Percentiles rank a stretch among this genome's conserved stretches.
These are phyloP conservation scores for Prunus salicina DNA, from an alignment of 306 rosid species.

Conservation along the genomic window DNA sequence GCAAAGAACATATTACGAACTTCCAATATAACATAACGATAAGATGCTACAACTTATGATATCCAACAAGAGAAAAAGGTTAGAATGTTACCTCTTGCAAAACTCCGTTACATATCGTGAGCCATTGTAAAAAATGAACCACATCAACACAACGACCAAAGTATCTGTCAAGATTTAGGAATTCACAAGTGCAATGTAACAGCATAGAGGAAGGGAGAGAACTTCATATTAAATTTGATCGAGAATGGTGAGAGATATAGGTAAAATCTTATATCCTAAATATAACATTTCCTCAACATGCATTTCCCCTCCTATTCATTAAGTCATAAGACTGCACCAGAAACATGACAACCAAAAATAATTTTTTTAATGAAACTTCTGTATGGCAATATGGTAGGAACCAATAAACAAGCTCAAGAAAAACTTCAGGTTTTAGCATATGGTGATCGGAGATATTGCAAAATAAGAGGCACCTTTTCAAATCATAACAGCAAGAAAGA, in stretches of 20 bases:
- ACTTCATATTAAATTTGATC: not conserved
- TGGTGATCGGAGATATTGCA: not conserved
- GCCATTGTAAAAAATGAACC: slow-evolving; percentile 62
- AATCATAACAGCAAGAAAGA: not conserved
- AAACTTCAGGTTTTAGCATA: not conserved
- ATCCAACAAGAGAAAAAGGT: not conserved
- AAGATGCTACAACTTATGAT: not conserved
- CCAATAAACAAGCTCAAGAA: not conserved
- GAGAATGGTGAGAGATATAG: not conserved
- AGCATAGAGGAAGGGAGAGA: not conserved
- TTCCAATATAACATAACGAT: not conserved
- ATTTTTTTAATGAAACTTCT: not conserved
- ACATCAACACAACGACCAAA: slow-evolving; percentile 65
- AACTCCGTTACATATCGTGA: slow-evolving; percentile 44
- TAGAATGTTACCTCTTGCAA: slow-evolving; percentile 54
- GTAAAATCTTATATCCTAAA: not conserved
- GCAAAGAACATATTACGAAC: not conserved
- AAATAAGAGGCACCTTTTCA: not conserved
- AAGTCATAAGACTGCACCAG: not conserved
- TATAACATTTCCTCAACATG: not conserved
- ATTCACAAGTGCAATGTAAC: slow-evolving; percentile 26
- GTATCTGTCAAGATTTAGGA: slow-evolving; percentile 59
- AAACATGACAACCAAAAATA: not conserved
- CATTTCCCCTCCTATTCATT: not conserved
- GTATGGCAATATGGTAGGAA: not conserved